Base-by-base conservation (phyloP, 495 filamentous ascomycete species). In the Margaritispora aquatica region DNA sequence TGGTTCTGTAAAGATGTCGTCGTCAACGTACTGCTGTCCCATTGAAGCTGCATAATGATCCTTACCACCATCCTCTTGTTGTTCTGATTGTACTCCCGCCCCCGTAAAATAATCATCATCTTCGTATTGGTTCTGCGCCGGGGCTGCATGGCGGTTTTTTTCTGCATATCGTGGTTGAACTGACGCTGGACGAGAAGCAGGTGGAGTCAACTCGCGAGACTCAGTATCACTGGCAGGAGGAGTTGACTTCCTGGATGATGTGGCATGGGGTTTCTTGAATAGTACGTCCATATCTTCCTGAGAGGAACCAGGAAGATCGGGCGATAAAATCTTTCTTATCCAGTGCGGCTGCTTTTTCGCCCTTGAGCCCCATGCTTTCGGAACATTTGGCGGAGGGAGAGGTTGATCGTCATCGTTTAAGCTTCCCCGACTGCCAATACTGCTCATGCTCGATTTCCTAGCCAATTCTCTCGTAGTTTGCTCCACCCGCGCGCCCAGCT, bases 351-450 rank as follows among this genome's bases (percentile, higher is more conserved):
- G 36, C 52, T 62, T 29, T 49, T 68, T 78, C 24, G 73, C 81
- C 59, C 78, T 82, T 53, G 75, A 71, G 13, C 82, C 84, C 86
- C 86, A 89, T 22, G 71, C 75, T 53, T 67, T 67, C 27, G 85
- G 86, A 26, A 81, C 57, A 34, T 82, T 81, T 34, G 86, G 55
- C 1, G 78, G 75, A 24, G 80, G 51, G 2, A 31, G 19, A 26
- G 51, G 51, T 34, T 53, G 21, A 34, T 53, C 80, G 46, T 81
- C 76, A 29, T 70, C 69, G 26, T 70, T 68, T 62, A 67, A 75
- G 55, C 54, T 69, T 66, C 61, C 72, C 58, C 36, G 54, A 63
- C 58, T 64, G 51, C 20, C 69, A 63, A 68, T 75, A 56, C 57
- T 69, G 65, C 62, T 73, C 57, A 41, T 54, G 59, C 60, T 66